Percentiles rank a stretch among this genome's conserved stretches.
These are phyloP conservation scores for Astrothelium subdiscretum DNA, from an alignment of 495 filamentous ascomycete genomes.

Conservation along the genomic window DNA sequence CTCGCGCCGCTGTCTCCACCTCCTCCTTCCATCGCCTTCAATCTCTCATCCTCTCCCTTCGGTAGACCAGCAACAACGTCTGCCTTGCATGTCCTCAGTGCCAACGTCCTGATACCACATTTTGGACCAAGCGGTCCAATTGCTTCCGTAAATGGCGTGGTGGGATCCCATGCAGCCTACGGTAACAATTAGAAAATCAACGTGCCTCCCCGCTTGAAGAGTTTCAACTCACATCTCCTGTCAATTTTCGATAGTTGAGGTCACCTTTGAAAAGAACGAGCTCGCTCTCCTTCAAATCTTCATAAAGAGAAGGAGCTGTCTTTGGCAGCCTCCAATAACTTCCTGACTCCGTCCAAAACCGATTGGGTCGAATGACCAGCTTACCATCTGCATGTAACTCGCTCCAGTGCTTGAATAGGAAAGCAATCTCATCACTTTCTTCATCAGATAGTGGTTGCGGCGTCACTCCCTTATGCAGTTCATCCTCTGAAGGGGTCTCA, in stretches of 20 bases:
- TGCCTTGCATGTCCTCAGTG: constrained; percentile 89
- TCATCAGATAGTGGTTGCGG: constrained; percentile 49
- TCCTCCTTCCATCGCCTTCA: constrained; percentile 54
- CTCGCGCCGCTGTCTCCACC: constrained; percentile 57
- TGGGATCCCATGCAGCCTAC: constrained; percentile 74
- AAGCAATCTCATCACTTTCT: constrained; percentile 54
- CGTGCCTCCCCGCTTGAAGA: not conserved
- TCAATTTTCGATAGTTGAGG: constrained; percentile 87
- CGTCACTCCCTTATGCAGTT: constrained; percentile 40
- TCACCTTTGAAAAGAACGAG: constrained; percentile 97
- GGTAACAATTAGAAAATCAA: not conserved
- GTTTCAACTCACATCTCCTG: constrained; percentile 60
- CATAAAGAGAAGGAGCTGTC: constrained; percentile 50
- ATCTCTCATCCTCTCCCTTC: constrained; percentile 65
- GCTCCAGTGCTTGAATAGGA: constrained; percentile 75
- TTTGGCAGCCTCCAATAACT: constrained; percentile 78
- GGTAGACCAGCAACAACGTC: constrained; percentile 88
- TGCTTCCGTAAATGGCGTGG: constrained; percentile 73
- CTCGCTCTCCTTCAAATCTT: constrained; percentile 73
- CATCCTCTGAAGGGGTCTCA: constrained; percentile 51
- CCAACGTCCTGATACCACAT: constrained; percentile 69
- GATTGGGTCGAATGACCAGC: constrained; percentile 64
- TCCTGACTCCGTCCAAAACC: constrained; percentile 79
- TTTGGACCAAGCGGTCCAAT: constrained; percentile 76
- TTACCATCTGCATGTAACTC: constrained; percentile 68